A percentile compares a stretch with the other conserved stretches of the same genome.
Evolutionary conservation across 2,329 filamentous ascomycete species (phyloP).

Genomic region (Alternaria consortialis): DNA sequence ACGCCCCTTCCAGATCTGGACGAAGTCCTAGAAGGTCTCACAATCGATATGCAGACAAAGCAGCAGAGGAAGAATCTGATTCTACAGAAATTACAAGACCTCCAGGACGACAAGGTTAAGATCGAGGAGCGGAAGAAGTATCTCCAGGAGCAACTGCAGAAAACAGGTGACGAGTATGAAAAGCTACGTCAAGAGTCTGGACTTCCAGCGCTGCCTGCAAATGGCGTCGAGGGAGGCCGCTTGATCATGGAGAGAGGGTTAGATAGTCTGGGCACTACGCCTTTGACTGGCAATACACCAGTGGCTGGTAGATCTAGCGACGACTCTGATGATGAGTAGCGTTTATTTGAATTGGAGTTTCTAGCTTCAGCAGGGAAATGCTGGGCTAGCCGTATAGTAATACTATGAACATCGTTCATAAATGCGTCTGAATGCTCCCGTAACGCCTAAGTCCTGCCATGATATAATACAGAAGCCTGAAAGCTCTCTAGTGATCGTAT

Average conservation of each 20-base stretch:
- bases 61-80: constrained; percentile 67
- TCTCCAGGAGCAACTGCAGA: constrained; percentile 81
- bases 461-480: constrained; percentile 4
- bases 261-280: constrained; percentile 50
- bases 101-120: constrained; percentile 73
- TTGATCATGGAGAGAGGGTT: constrained; percentile 46
- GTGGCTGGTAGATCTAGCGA: constrained; percentile 34
- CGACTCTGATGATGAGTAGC: constrained; percentile 40
- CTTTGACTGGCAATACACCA: constrained; percentile 46
- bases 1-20: constrained; percentile 78
- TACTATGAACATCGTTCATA: constrained; percentile 1
- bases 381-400: constrained; percentile 12
- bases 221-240: constrained; percentile 35
- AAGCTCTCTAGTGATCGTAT: not conserved
- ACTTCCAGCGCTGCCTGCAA: constrained; percentile 47
- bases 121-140: constrained; percentile 76
- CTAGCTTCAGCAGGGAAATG: constrained; percentile 7
- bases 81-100: constrained; percentile 69
- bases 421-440: not conserved
- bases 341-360: constrained; percentile 11
- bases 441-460: not conserved
- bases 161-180: constrained; percentile 78
- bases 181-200: constrained; percentile 62
- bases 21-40: constrained; percentile 71
- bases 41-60: constrained; percentile 68